Conservation (phyloP, 2,329 filamentous ascomycete genomes). For the Clarireedia homoeocarpa region DNA sequence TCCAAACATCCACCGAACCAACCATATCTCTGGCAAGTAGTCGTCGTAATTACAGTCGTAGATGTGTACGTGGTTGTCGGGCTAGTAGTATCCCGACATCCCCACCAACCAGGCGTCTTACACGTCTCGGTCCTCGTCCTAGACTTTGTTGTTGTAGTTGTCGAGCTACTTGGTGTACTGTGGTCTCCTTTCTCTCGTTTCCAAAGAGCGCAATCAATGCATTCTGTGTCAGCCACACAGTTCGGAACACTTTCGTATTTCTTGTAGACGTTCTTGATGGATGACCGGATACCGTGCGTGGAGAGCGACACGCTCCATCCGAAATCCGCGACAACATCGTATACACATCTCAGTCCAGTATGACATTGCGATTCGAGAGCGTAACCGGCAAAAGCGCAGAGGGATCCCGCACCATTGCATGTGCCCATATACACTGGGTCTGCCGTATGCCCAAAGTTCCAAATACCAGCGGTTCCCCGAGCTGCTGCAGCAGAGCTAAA, state of each 20-base stretch:
- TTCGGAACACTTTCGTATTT: slow-evolving; percentile 71
- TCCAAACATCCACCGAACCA: slow-evolving; percentile 9
- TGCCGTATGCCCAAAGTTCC: slow-evolving; percentile 87
- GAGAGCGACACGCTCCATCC: slow-evolving; percentile 86
- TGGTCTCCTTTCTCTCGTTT: slow-evolving; percentile 91
- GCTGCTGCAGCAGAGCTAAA: slow-evolving; percentile 43
- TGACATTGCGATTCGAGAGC: slow-evolving; percentile 85
- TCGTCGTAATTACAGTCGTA: slow-evolving; percentile 6
- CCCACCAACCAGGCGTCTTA: slow-evolving; percentile 77
- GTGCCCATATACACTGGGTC: slow-evolving; percentile 89
- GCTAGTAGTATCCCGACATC: slow-evolving; percentile 34
- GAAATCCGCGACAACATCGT: slow-evolving; percentile 82
- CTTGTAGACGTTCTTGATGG: slow-evolving; percentile 77
- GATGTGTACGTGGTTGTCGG: slow-evolving; percentile 29
- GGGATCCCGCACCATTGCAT: slow-evolving; percentile 79
- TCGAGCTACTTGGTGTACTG: slow-evolving; percentile 57
- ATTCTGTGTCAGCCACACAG: slow-evolving; percentile 67
- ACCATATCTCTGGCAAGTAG: slow-evolving; percentile 13
- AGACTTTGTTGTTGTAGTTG: slow-evolving; percentile 45
- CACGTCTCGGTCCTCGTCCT: slow-evolving; percentile 71
- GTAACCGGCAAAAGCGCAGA: slow-evolving; percentile 80
- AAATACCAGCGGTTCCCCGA: slow-evolving; percentile 64
- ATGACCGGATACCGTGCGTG: slow-evolving; percentile 77
- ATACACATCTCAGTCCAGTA: slow-evolving; percentile 75
- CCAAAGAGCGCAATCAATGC: slow-evolving; percentile 83